Evolutionary conservation across 1,284 basidiomycete species (phyloP).

Genomic region (Xerocomus tenax): DNA sequence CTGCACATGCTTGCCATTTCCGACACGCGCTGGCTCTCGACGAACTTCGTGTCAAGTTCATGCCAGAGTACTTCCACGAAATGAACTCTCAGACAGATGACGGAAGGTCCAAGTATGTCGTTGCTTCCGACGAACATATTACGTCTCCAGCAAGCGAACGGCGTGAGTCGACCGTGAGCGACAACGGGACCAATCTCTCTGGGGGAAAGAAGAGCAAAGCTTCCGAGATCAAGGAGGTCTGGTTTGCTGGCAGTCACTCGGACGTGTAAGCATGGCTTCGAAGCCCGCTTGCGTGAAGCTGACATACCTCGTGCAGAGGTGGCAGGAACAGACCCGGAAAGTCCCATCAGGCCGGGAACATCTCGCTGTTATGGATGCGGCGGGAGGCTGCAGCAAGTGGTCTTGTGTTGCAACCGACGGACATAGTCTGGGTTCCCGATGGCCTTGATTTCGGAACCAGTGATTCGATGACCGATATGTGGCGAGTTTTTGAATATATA

Average conservation of each 20-base stretch:
- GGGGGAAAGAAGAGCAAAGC: background rate
- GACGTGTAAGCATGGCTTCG: constrained; percentile 24
- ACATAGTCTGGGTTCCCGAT: constrained; percentile 24
- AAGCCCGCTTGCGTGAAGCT: background rate
- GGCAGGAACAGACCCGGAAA: constrained; percentile 17
- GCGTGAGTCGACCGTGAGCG: background rate
- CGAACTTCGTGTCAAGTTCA: constrained; percentile 36
- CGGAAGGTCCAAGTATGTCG: constrained; percentile 9
- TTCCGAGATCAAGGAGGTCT: constrained; percentile 27
- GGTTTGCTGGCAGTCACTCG: constrained; percentile 30
- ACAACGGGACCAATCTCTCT: background rate
- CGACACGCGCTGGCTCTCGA: constrained; percentile 38
- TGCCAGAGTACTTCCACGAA: constrained; percentile 33
- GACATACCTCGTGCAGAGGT: constrained; percentile 13
- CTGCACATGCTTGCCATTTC: constrained; percentile 30
- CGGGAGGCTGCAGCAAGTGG: constrained; percentile 20
- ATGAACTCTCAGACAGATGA: constrained; percentile 17
- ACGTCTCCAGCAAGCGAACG: background rate
- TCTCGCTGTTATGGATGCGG: constrained; percentile 26
- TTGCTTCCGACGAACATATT: background rate
- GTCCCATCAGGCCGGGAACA: constrained; percentile 19
- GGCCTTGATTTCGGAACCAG: constrained; percentile 20
- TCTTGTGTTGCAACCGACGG: constrained; percentile 18
- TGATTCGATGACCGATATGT: constrained; percentile 17
- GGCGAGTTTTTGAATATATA: constrained; percentile 22